phyloP scores from a whole-genome alignment of 805 yeast species.

The Wickerhamomyces chaumierensis region DNA sequence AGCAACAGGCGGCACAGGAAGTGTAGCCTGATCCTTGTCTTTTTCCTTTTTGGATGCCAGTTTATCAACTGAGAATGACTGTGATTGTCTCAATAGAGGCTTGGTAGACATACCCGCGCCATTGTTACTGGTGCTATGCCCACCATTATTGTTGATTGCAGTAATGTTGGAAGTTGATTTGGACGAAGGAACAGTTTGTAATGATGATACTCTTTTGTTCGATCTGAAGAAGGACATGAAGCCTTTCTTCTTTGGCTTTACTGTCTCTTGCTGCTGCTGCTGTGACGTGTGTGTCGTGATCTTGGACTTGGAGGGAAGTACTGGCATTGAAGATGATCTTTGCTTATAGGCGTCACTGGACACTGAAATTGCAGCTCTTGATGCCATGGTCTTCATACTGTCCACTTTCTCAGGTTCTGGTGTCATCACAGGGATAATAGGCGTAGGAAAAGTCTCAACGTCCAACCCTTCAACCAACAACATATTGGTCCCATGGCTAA shows the following conservation, averaged over 20 bases:
- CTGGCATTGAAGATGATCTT: conserved; percentile 17
- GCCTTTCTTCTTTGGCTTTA: conserved; percentile 11
- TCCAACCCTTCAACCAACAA: background rate
- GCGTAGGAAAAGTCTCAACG: background rate
- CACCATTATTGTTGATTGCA: background rate
- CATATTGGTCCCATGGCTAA: background rate
- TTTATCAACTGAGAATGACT: conserved; percentile 9
- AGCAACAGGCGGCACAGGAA: conserved; percentile 7
- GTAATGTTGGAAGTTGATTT: conserved; percentile 1
- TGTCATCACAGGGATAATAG: no score
- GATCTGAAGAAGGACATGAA: conserved; percentile 14
- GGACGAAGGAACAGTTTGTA: conserved; percentile 4
- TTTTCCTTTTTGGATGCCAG: background rate
- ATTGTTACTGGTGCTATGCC: no score
- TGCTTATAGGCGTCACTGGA: conserved; percentile 1
- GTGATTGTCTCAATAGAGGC: conserved; percentile 7
- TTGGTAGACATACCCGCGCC: no score
- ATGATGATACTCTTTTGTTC: conserved; percentile 12
- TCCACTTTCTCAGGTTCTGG: background rate
- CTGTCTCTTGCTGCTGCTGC: background rate
- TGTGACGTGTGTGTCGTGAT: no score
- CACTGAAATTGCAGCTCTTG: conserved; percentile 2
- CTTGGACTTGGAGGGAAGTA: conserved; percentile 1
- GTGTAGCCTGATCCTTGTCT: no score
- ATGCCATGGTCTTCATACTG: conserved; percentile 1